phyloP scores from a whole-genome alignment of 805 yeast genomes.

The Phaffomyces opuntiae region DNA sequence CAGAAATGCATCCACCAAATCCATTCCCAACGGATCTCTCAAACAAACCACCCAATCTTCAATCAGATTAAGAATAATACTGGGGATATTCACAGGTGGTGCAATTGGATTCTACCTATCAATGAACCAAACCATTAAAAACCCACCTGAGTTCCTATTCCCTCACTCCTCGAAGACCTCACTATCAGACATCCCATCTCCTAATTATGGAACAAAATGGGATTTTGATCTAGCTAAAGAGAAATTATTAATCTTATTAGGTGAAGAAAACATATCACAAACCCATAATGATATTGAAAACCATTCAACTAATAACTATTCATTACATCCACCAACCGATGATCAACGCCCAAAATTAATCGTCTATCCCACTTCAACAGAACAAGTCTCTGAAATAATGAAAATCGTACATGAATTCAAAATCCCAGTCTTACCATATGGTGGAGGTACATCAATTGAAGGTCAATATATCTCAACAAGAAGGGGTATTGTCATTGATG shows the following conservation, averaged over 20 bases:
- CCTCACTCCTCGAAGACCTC: constrained; percentile 22
- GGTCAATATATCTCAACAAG: constrained; percentile 59
- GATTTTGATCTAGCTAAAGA: constrained; percentile 22
- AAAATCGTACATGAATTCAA: constrained; percentile 42
- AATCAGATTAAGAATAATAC: constrained; percentile 5
- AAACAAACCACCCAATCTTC: background rate
- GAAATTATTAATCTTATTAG: constrained; percentile 19
- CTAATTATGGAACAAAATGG: constrained; percentile 22
- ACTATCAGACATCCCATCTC: constrained; percentile 18
- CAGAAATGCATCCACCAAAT: too few species aligned
- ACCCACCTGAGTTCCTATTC: constrained; percentile 24
- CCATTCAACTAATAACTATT: constrained; percentile 41
- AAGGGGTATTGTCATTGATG: constrained; percentile 54
- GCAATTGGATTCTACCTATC: constrained; percentile 20
- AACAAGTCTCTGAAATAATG: constrained; percentile 47
- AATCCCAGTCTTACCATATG: constrained; percentile 55
- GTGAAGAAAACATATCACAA: constrained; percentile 22
- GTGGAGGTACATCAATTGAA: constrained; percentile 61
- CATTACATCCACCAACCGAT: constrained; percentile 43
- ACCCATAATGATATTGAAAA: constrained; percentile 28
- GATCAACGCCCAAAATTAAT: constrained; percentile 42
- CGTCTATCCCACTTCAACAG: constrained; percentile 46
- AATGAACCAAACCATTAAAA: constrained; percentile 16
- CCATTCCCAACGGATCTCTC: too few species aligned
- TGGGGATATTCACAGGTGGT: constrained; percentile 17